Evolutionary conservation across 805 yeast species (phyloP), one percentile per base, ranked within the genome.

Genomic region (Cyberlindnera suaveolens): DNA sequence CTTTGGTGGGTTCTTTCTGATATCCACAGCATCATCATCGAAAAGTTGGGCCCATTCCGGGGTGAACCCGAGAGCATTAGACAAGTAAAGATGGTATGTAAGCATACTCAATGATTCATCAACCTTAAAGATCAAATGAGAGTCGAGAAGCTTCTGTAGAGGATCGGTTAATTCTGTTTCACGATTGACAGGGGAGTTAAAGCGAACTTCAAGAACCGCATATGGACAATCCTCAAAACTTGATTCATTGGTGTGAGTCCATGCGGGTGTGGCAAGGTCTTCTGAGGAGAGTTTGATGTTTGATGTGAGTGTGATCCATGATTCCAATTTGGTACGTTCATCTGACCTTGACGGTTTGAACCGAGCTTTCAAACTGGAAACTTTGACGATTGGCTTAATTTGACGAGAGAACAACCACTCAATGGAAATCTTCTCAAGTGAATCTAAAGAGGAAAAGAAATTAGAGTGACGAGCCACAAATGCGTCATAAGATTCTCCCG

Each of bases 121-220:
- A 34, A 77, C 72, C 31, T 65, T 63, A 54, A 67, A 68, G 13
- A 76, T 70, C 16, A 79, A 57, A 53, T 76, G 80, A 4, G 81
- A 73, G 19, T 61, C 49, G 19, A 66, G 61, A 26, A 80, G 56
- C 6, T 66, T 61, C 34, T 54, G 54, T 7, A 79, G 58, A 1
- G 49, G 39, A 38, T 57, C 31, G 14, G 54, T 51, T 30, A 40
- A 50, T 14, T 45, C 19, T 2, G 49, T 31, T 11, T 40, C 45
- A 8, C 65, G 40, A 3, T 57, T 53, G 6, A 65, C 37, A 6
- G 63, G 58, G 1, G 65, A 65, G 31, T 67, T 68, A 64, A 75
- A 75, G 17, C 74, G 59, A 18, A 80, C 56, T 42, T 73, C 75
- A 27, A 79, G 58, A 0, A 75, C 63, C 0, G 77, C 67, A 51